Evolutionary conservation across 345 rosid species (phyloP).

Genomic region (Excoecaria agallocha): DNA sequence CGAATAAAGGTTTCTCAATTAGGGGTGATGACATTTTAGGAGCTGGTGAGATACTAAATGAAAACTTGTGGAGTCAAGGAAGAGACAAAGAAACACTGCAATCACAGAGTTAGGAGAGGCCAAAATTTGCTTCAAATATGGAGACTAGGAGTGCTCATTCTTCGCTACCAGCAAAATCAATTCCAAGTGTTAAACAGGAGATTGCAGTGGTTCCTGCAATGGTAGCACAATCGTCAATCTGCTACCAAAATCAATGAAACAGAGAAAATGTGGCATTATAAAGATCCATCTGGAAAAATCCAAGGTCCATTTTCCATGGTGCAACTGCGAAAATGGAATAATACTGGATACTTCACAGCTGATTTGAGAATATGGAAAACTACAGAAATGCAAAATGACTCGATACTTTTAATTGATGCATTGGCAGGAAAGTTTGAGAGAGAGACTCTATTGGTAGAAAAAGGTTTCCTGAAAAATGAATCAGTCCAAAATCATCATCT

Average conservation of each 20-base stretch:
- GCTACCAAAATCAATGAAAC: conserved; percentile 58
- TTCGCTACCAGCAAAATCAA: conserved; percentile 38
- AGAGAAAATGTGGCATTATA: conserved; percentile 90
- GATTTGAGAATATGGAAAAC: conserved; percentile 82
- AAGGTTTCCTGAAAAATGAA: conserved; percentile 37
- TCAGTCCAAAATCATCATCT: conserved; percentile 19
- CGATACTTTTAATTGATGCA: conserved; percentile 71
- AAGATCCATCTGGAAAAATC: conserved; percentile 90
- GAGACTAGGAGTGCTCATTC: conserved; percentile 43
- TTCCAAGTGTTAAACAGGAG: conserved; percentile 45
- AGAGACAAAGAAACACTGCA: conserved; percentile 58
- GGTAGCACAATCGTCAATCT: conserved; percentile 38
- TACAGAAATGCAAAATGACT: conserved; percentile 57
- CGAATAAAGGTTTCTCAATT: conserved; percentile 52
- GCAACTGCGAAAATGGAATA: conserved; percentile 94
- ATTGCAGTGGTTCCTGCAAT: conserved; percentile 33
- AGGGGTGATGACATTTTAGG: conserved; percentile 59
- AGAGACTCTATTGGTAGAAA: conserved; percentile 40
- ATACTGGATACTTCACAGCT: conserved; percentile 84
- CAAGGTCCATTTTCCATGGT: conserved; percentile 97
- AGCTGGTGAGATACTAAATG: conserved; percentile 49
- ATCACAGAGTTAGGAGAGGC: conserved; percentile 53
- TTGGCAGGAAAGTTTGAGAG: conserved; percentile 65
- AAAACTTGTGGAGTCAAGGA: conserved; percentile 51
- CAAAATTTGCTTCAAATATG: conserved; percentile 41